These are phyloP conservation scores for Priceomyces castillae DNA, from an alignment of 805 yeast genomes.

Conservation along the genomic window DNA sequence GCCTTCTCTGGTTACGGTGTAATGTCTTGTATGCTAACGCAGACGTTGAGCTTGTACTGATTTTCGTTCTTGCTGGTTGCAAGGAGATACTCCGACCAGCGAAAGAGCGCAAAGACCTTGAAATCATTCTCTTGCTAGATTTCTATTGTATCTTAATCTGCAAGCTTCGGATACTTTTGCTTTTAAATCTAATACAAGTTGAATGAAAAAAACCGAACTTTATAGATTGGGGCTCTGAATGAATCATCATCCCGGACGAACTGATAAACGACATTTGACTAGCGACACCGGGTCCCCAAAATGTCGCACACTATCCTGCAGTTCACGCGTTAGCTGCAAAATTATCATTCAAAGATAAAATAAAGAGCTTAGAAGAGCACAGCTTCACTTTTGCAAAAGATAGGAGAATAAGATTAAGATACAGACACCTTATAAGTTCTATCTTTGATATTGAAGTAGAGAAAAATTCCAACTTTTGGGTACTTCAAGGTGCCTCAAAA, in stretches of 20 bases:
- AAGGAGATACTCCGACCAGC: constrained; percentile 6
- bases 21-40: constrained; percentile 92
- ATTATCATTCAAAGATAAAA: too few species aligned
- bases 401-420: too few species aligned
- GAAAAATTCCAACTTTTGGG: too few species aligned
- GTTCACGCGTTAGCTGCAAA: neutral
- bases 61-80: constrained; percentile 15
- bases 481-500: too few species aligned
- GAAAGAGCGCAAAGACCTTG: constrained; percentile 4
- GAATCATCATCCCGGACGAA: neutral
- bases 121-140: constrained; percentile 3
- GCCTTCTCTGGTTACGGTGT: constrained; percentile 82
- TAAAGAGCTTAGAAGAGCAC: too few species aligned
- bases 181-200: neutral
- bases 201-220: too few species aligned
- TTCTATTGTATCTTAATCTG: neutral
- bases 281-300: neutral
- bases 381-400: too few species aligned
- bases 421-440: too few species aligned
- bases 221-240: too few species aligned
- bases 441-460: too few species aligned
- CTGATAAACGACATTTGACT: neutral
- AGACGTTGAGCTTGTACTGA: constrained; percentile 68
- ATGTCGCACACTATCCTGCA: constrained; percentile 1
- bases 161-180: neutral